Evolutionary conservation across 768 basidiomycete species (phyloP).

Genomic region (Lentinula sp.): DNA sequence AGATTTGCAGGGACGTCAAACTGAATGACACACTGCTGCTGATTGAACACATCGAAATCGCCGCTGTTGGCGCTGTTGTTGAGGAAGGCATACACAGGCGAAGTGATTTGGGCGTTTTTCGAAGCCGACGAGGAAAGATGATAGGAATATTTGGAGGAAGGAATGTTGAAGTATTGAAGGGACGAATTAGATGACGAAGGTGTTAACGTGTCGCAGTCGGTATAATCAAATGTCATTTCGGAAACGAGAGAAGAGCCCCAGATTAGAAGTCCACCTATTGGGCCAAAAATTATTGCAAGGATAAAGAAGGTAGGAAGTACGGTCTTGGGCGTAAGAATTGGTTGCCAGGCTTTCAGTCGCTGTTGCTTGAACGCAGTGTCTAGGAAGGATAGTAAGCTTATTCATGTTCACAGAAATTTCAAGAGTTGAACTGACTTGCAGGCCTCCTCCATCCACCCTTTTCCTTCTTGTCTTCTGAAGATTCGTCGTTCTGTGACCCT

Average conservation of each 20-base stretch:
- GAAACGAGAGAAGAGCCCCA: slow-evolving; percentile 84
- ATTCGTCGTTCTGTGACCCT: not conserved
- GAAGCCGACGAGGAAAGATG: slow-evolving; percentile 50
- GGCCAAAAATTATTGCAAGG: slow-evolving; percentile 91
- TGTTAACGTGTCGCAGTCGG: slow-evolving; percentile 72
- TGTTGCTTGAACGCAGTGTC: slow-evolving; percentile 99
- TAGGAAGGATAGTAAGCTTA: slow-evolving; percentile 22
- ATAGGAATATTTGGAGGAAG: slow-evolving; percentile 63
- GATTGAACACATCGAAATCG: slow-evolving; percentile 34
- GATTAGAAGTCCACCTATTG: slow-evolving; percentile 90
- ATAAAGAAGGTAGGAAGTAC: slow-evolving; percentile 96
- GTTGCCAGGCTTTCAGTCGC: slow-evolving; percentile 99
- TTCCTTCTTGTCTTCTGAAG: slow-evolving; percentile 60
- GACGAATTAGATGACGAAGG: slow-evolving; percentile 31
- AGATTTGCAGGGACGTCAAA: slow-evolving; percentile 83
- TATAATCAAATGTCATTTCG: slow-evolving; percentile 94
- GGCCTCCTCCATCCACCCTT: slow-evolving; percentile 83
- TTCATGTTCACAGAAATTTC: too few relatives aligned
- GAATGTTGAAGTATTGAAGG: slow-evolving; percentile 45
- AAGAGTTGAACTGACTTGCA: slow-evolving; percentile 53
- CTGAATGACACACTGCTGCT: slow-evolving; percentile 66
- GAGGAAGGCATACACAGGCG: slow-evolving; percentile 77
- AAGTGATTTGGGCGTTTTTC: slow-evolving; percentile 42
- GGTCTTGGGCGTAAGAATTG: slow-evolving; percentile 95
- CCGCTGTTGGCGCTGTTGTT: slow-evolving; percentile 42